Base-by-base conservation (phyloP, 1,139 yeast species). In the Debaryomycetaceae sp. region DNA sequence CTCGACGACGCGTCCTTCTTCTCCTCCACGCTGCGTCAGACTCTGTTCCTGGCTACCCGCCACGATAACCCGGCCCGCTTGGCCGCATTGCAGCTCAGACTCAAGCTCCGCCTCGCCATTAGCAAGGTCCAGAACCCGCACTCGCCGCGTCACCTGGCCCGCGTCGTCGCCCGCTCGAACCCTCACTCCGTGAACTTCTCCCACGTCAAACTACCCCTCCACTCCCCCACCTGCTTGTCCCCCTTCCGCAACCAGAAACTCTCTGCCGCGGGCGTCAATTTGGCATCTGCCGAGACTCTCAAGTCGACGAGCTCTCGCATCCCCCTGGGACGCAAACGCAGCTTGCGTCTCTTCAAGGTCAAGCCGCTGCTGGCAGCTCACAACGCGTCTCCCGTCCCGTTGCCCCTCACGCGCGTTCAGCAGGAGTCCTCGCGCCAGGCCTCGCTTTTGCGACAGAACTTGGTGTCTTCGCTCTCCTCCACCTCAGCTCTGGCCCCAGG, bases 91-190 rank as follows among this genome's bases (percentile, higher is more conserved):
- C 70, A 73, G 45, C 63, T 83, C 44, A 77, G 77, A 46, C 60
- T 76, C 41, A 73, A 87, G 43, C 64, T 85, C 23, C 80, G 77
- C 45, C 57, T 83, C 41, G 96, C 96, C 1, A 70, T 79, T 43
- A 82, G 74, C 57, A 83, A 82, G 48, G 70, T 81, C 33, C 70
- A 45, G 31, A 47, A 39, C 23, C n/a, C 18, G 21, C 13, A 15
- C 12, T 18, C 14, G 19, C 6, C 22, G 13, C 21, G 14, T 5
- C 8, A 23, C 8, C n/a, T n/a, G n/a, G n/a, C n/a, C n/a, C n/a
- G n/a, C n/a, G n/a, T n/a, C n/a, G n/a, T n/a, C n/a, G n/a, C n/a
- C n/a, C n/a, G n/a, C n/a, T n/a, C n/a, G n/a, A n/a, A n/a, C n/a
- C 22, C 21, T 6, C 6, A 5, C 26, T 8, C 18, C 8, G 18